Conservation (phyloP, 345 rosid genomes). For the Lumnitzera littorea region DNA sequence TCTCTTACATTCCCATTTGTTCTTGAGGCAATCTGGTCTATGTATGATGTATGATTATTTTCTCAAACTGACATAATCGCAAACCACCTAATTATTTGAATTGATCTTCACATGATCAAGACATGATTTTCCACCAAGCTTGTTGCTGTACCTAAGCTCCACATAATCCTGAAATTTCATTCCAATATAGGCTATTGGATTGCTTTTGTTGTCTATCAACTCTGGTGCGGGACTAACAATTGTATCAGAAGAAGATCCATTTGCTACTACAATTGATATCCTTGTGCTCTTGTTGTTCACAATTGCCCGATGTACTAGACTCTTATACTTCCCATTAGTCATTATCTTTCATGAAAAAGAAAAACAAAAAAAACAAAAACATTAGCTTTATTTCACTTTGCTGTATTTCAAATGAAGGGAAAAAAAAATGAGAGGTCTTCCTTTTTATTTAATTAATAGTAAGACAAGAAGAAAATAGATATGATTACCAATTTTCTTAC, state of each 20-base stretch:
- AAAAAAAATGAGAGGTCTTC: too few relatives aligned
- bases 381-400: too few relatives aligned
- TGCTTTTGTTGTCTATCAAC: not conserved
- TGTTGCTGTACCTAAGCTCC: not conserved
- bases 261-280: conserved; percentile 1
- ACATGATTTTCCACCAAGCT: not conserved
- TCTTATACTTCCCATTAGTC: conserved; percentile 11
- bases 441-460: too few relatives aligned
- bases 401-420: too few relatives aligned
- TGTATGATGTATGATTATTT: too few relatives aligned
- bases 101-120: conserved; percentile 2
- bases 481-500: too few relatives aligned
- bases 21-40: too few relatives aligned
- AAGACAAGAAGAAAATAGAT: too few relatives aligned
- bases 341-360: not conserved
- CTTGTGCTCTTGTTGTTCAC: conserved; percentile 5
- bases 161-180: not conserved
- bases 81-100: too few relatives aligned
- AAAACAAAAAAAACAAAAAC: not conserved
- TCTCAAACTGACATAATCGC: too few relatives aligned
- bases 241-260: conserved; percentile 5
- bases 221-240: conserved; percentile 4
- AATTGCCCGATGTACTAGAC: conserved; percentile 4
- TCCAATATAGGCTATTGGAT: not conserved
- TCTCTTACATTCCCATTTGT: too few relatives aligned